Percentiles rank a stretch among this genome's conserved stretches.
Evolutionary conservation across 2,329 filamentous ascomycete genomes (phyloP).

Genomic region (Hypoxylon sp.): DNA sequence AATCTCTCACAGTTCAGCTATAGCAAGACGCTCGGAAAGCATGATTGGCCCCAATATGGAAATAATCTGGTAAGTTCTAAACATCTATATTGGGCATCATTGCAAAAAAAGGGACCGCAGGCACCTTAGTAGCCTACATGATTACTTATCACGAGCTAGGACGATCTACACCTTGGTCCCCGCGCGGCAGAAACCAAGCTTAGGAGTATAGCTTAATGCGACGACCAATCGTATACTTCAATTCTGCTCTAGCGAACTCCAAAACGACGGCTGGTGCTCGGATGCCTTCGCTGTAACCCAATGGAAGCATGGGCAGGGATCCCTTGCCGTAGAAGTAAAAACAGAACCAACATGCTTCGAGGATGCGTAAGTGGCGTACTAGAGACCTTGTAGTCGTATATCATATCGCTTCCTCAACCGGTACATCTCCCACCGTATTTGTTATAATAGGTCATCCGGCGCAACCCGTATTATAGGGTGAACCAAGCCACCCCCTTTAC

Average conservation of each 20-base stretch:
- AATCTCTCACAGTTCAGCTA: neutral
- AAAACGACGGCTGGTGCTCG: constrained; percentile 17
- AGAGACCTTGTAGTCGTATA: neutral
- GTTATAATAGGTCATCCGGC: neutral
- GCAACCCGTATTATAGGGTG: neutral
- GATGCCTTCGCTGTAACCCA: constrained; percentile 35
- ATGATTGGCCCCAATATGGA: neutral
- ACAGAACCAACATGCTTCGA: constrained; percentile 27
- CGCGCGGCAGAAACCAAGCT: neutral
- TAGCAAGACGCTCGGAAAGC: neutral
- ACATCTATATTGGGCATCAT: neutral
- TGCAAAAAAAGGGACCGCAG: neutral
- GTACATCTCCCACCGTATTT: constrained; percentile 10
- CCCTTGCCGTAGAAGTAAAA: constrained; percentile 29
- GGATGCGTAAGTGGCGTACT: constrained; percentile 10
- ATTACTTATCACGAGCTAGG: neutral
- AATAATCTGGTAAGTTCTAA: neutral
- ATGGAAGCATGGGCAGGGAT: constrained; percentile 35
- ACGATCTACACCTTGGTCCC: neutral
- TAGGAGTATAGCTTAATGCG: constrained; percentile 4
- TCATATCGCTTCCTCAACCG: constrained; percentile 13
- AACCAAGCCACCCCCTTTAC: constrained; percentile 17
- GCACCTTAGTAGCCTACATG: neutral
- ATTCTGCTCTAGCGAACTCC: constrained; percentile 1
- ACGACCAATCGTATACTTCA: constrained; percentile 13